A percentile compares a stretch with the other conserved stretches of the same genome.
Evolutionary conservation across 352 stramenopile genomes (phyloP).

Genomic region (Globisporangium echinulatum): DNA sequence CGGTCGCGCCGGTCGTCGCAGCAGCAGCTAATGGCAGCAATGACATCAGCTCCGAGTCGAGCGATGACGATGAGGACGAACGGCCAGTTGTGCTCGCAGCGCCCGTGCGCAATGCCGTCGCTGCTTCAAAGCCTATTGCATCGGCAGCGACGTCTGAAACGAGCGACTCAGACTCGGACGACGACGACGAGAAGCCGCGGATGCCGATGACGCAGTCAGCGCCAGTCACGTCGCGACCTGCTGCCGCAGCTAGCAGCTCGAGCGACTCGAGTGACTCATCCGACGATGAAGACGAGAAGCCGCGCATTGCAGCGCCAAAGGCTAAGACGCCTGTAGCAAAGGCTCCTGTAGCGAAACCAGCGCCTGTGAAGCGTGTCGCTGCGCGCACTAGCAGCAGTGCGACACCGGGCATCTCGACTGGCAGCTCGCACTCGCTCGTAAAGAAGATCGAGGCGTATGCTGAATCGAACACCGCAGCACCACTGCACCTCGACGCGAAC

Average conservation of each 20-base stretch:
- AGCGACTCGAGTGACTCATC: conserved; percentile 20
- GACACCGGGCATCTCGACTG: conserved; percentile 41
- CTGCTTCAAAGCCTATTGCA: neutral
- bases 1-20: neutral
- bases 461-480: conserved; percentile 32
- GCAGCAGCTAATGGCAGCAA: neutral
- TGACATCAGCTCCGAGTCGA: conserved; percentile 34
- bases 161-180: neutral
- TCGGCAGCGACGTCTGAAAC: conserved; percentile 4
- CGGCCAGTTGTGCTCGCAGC: conserved; percentile 11
- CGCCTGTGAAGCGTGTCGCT: conserved; percentile 10
- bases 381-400: conserved; percentile 9
- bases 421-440: conserved; percentile 73
- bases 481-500: conserved; percentile 64
- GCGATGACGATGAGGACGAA: conserved; percentile 26
- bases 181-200: conserved; percentile 13
- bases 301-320: neutral
- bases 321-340: neutral
- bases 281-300: neutral
- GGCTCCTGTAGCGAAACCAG: neutral
- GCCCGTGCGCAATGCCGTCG: conserved; percentile 3
- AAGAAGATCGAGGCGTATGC: conserved; percentile 76
- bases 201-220: conserved; percentile 4
- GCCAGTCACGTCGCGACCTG: neutral
- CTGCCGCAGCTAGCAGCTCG: neutral